Evolutionary conservation across 768 basidiomycete species (phyloP).

Genomic region (Cubamyces lactineus): DNA sequence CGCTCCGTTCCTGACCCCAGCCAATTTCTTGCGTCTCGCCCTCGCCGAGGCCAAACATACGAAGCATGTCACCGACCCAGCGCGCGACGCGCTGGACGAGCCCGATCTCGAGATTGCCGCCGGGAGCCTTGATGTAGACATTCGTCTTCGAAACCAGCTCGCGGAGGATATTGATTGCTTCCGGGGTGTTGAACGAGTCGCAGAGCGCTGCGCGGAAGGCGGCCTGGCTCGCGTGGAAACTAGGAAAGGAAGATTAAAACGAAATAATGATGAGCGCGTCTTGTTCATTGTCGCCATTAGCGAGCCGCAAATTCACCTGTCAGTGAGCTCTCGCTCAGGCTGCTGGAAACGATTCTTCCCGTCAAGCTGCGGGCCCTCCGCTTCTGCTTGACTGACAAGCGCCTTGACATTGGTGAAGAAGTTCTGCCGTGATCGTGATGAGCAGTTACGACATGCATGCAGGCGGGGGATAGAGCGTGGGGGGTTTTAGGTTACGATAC

Average conservation of each 20-base stretch:
- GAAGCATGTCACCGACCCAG: slow-evolving; percentile 76
- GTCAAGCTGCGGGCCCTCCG: slow-evolving; percentile 53
- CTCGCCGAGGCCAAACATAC: slow-evolving; percentile 80
- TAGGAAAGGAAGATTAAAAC: slow-evolving; percentile 35
- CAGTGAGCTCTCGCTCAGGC: slow-evolving; percentile 69
- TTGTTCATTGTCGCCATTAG: neutral
- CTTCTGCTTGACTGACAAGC: slow-evolving; percentile 60
- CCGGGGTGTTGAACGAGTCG: slow-evolving; percentile 97
- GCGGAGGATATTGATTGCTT: slow-evolving; percentile 72
- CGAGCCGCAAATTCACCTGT: slow-evolving; percentile 48
- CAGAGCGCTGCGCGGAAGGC: slow-evolving; percentile 86
- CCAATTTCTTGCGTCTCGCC: slow-evolving; percentile 71
- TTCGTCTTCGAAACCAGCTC: slow-evolving; percentile 87
- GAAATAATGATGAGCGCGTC: neutral
- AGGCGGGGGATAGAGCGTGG: neutral
- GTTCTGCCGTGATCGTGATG: slow-evolving; percentile 56
- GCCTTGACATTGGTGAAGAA: slow-evolving; percentile 92
- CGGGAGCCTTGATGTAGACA: slow-evolving; percentile 78
- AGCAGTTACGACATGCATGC: slow-evolving; percentile 1
- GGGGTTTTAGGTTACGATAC: slow-evolving; percentile 30
- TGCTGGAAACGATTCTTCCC: slow-evolving; percentile 67
- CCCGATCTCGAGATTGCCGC: slow-evolving; percentile 59
- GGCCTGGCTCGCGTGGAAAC: slow-evolving; percentile 73
- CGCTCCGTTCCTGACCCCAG: slow-evolving; percentile 74
- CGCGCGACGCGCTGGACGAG: slow-evolving; percentile 65